Evolutionary conservation across 2,329 filamentous ascomycete genomes (phyloP).

Genomic region (Camillea tinctor): DNA sequence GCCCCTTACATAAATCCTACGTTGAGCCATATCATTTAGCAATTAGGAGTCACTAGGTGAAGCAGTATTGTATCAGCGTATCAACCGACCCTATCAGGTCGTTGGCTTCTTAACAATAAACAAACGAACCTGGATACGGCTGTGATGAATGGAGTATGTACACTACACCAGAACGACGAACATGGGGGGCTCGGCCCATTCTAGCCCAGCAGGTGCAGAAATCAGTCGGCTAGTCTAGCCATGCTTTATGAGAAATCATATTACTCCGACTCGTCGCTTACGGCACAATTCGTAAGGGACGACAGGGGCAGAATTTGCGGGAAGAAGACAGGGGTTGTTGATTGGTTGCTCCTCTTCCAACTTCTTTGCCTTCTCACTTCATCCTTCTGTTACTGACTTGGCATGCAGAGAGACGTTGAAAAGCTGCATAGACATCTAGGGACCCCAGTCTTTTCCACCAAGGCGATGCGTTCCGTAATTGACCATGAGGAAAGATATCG

Average conservation of each 20-base stretch:
- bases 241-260: too few species aligned
- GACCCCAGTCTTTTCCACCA: not conserved
- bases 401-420: not conserved
- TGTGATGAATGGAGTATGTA: not conserved
- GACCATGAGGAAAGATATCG: not conserved
- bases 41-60: not conserved
- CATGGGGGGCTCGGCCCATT: not conserved
- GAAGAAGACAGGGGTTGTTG: not conserved
- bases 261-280: too few species aligned
- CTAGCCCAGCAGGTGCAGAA: too few species aligned
- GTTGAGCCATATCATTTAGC: not conserved
- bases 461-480: not conserved
- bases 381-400: not conserved
- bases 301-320: not conserved
- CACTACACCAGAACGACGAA: too few species aligned
- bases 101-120: not conserved
- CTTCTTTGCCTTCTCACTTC: not conserved
- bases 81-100: not conserved
- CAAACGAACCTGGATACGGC: not conserved
- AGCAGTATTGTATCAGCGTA: not conserved
- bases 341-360: not conserved
- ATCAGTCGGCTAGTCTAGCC: too few species aligned
- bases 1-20: not conserved
- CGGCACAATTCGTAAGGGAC: too few species aligned
- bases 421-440: not conserved